These are phyloP conservation scores for Solanum phureja DNA, from an alignment of 257 asterid species.

Conservation along the genomic window DNA sequence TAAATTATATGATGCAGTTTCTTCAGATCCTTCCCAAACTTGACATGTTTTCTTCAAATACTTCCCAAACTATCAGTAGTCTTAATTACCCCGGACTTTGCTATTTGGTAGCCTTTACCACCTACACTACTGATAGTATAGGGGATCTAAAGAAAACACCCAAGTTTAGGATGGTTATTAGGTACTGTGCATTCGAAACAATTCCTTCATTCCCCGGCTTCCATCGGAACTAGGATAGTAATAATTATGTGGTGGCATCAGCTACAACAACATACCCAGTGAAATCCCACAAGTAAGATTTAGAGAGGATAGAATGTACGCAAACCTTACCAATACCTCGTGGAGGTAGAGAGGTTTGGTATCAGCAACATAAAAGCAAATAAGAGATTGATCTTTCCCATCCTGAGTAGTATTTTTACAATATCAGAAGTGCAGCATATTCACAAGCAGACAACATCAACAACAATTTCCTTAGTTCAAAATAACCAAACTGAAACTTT, in stretches of 20 bases:
- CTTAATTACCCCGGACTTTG: not conserved
- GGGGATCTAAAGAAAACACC: not conserved
- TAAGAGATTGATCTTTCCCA: conserved; percentile 2
- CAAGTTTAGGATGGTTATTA: not conserved
- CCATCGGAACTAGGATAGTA: conserved; percentile 95
- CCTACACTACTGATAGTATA: not conserved
- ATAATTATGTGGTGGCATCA: conserved; percentile 73
- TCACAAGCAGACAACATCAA: not conserved
- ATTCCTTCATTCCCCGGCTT: conserved; percentile 74
- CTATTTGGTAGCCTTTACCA: not conserved
- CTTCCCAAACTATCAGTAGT: not conserved
- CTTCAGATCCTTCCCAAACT: not conserved
- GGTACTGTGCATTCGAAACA: not conserved
- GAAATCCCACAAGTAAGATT: not conserved
- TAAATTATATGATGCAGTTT: not conserved
- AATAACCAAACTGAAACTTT: not conserved
- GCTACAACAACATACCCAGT: not conserved
- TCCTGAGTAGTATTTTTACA: not conserved
- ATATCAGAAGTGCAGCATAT: not conserved
- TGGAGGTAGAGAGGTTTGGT: not conserved
- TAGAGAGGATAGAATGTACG: not conserved
- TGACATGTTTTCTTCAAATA: not conserved
- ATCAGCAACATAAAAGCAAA: conserved; percentile 53
- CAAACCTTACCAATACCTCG: not conserved
- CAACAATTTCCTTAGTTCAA: not conserved